Conservation (phyloP, 495 filamentous ascomycete species). For the Annulohypoxylon moriforme region DNA sequence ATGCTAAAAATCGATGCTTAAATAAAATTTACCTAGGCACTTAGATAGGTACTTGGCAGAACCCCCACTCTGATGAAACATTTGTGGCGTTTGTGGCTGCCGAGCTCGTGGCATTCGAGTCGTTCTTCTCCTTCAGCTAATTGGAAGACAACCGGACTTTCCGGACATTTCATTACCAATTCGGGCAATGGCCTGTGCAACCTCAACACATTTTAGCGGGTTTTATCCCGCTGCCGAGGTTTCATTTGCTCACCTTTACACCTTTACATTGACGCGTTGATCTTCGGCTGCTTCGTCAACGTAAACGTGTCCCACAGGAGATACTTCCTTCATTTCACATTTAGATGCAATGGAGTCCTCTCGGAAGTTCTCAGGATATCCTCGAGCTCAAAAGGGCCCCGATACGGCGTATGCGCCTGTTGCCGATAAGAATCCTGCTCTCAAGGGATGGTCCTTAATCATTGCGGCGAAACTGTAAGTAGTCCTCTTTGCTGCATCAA, state of each 20-base stretch:
- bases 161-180: neutral
- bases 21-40: too few species aligned
- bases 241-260: neutral
- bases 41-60: neutral
- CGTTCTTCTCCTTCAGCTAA: neutral
- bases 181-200: neutral
- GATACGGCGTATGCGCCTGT: slow-evolving; percentile 23
- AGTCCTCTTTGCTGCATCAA: neutral
- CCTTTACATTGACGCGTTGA: neutral
- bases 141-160: neutral
- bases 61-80: too few species aligned
- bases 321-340: neutral
- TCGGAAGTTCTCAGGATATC: slow-evolving; percentile 45
- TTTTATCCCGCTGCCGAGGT: slow-evolving; percentile 25
- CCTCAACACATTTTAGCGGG: slow-evolving; percentile 1
- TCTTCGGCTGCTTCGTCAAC: neutral
- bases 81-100: slow-evolving; percentile 3
- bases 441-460: slow-evolving; percentile 46
- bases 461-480: slow-evolving; percentile 45
- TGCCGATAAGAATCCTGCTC: slow-evolving; percentile 43
- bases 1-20: too few species aligned
- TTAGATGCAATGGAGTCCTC: slow-evolving; percentile 21
- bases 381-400: slow-evolving; percentile 41
- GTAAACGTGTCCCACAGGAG: slow-evolving; percentile 1
- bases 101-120: neutral